Percentiles rank a stretch among this genome's conserved stretches.
Evolutionary conservation across 306 rosid species (phyloP).

Genomic region (Senna siamea): DNA sequence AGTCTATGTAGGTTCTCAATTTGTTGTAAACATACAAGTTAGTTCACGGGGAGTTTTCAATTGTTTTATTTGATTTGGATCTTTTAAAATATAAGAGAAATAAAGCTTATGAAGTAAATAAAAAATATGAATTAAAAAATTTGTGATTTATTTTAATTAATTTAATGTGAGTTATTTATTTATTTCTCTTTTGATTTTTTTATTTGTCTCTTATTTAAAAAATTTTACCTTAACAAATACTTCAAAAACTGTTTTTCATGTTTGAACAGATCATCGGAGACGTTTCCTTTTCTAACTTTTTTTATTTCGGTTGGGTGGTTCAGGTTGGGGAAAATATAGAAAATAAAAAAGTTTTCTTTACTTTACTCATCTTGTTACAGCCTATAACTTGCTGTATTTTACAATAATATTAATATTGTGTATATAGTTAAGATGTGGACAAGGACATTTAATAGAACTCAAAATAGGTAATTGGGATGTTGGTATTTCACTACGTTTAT

Average conservation of each 20-base stretch:
- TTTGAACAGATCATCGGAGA: conserved; percentile 36
- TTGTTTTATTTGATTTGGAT: too few species aligned
- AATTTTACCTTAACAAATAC: too few species aligned
- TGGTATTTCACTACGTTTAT: background rate
- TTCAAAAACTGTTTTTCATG: too few species aligned
- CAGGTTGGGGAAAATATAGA: background rate
- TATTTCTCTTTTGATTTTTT: too few species aligned
- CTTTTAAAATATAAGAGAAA: too few species aligned
- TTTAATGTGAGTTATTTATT: too few species aligned
- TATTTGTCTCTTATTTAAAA: too few species aligned
- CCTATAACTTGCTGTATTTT: background rate
- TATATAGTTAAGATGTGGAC: background rate
- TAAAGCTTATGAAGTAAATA: too few species aligned
- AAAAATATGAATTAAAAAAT: too few species aligned
- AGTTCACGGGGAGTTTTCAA: conserved; percentile 23
- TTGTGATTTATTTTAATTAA: too few species aligned
- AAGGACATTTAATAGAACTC: background rate
- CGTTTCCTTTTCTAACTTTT: conserved; percentile 42
- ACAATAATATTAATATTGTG: background rate
- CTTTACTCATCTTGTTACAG: background rate
- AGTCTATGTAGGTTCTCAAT: conserved; percentile 17
- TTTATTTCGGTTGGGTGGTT: conserved; percentile 23
- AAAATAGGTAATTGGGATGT: too few species aligned
- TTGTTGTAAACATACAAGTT: conserved; percentile 23
- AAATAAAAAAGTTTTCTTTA: background rate